Evolutionary conservation across 1,284 basidiomycete species (phyloP), one percentile per base, ranked within the genome.

Genomic region (Albatrellus sp.): DNA sequence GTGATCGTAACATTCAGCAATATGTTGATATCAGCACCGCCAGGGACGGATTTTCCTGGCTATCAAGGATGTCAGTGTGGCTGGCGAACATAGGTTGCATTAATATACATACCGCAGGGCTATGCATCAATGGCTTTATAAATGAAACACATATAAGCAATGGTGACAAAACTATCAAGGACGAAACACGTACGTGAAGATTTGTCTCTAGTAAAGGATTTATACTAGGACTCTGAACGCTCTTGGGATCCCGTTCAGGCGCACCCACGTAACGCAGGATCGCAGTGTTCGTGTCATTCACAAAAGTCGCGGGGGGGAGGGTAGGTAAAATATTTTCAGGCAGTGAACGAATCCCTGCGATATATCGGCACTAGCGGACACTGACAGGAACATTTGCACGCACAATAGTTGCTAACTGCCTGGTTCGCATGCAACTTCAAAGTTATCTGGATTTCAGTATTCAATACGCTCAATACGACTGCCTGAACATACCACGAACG

Each of bases 201-300:
- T 59, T 49, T 2, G 55, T 51, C 52, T 64, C 60, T 17, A 51
- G 44, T 12, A 65, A 51, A 6, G 51, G 44, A 16, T 46, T 51
- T 1, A 40, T 19, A 42, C 46, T 49, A 5, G 42, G 35, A 6
- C 53, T 50, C n/a, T 60, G 51, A n/a, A 47, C 57, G 19, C 64
- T 62, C 4, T 55, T 65, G 0, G 72, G 76, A 29, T 77, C 73
- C 9, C 0, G 57, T 50, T 1, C n/a, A n/a, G n/a, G n/a, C n/a
- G 75, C 76, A 5, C 69, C 57, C 6, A 43, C 44, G 45, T 68
- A 69, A n/a, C 61, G 58, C 11, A 69, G 57, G 42, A 67, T 63
- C 11, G 65, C 67, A 31, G 59, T 55, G 48, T 65, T 60, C 17
- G 57, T 52, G 11, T 55, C 55, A 9, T 55, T 59, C 0, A 48